A percentile compares a stretch with the other conserved stretches of the same genome.
Conservation (phyloP, 345 rosid species). For the Boechera divaricarpa region DNA sequence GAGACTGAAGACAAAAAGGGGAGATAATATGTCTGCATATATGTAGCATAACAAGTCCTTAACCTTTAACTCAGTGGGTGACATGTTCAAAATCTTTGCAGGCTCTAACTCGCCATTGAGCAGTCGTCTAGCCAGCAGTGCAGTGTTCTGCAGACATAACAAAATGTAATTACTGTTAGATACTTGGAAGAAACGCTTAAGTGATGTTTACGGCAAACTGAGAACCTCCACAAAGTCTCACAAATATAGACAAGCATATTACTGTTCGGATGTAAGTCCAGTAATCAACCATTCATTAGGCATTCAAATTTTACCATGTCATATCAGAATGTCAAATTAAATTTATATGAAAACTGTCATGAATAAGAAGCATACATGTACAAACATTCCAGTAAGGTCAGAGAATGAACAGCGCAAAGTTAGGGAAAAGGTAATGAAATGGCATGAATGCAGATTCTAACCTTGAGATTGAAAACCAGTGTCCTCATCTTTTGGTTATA, state of each 20-base stretch:
- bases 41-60: background rate
- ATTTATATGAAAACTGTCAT: slow-evolving; percentile 1
- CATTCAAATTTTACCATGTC: slow-evolving; percentile 16
- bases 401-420: slow-evolving; percentile 1
- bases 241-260: slow-evolving; percentile 5
- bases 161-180: background rate
- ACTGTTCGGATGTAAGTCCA: slow-evolving; percentile 3
- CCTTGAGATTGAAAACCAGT: slow-evolving; percentile 88
- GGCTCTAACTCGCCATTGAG: slow-evolving; percentile 86
- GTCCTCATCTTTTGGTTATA: slow-evolving; percentile 91
- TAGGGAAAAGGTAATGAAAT: slow-evolving; percentile 9
- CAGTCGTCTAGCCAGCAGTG: slow-evolving; percentile 70
- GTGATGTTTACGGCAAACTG: background rate
- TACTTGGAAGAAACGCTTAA: background rate
- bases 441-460: slow-evolving; percentile 41
- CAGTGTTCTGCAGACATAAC: slow-evolving; percentile 53
- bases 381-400: background rate
- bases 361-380: slow-evolving; percentile 19
- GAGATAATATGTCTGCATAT: slow-evolving; percentile 19
- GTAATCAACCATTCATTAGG: slow-evolving; percentile 8
- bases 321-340: slow-evolving; percentile 17
- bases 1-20: background rate
- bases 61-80: slow-evolving; percentile 92
- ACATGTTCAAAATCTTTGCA: slow-evolving; percentile 82
- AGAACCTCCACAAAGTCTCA: slow-evolving; percentile 7